These are phyloP conservation scores for Crassisporium funariophilum DNA, from an alignment of 768 basidiomycete genomes.

Conservation along the genomic window DNA sequence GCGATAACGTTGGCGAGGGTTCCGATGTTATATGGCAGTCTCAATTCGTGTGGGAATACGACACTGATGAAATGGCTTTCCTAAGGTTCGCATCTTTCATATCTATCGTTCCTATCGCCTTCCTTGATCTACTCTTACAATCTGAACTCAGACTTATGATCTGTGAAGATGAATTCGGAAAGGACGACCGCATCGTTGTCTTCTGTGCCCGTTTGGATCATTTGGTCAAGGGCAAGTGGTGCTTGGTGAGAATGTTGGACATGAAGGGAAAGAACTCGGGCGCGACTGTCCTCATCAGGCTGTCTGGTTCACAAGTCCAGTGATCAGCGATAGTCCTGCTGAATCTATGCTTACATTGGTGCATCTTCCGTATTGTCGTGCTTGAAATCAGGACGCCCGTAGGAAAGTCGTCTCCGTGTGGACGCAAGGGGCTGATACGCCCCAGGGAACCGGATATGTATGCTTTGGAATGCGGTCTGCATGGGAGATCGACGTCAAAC, in stretches of 20 bases:
- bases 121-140: conserved; percentile 2
- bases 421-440: no score
- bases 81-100: conserved; percentile 40
- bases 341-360: neutral
- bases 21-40: conserved; percentile 47
- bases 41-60: conserved; percentile 51
- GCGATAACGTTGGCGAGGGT: conserved; percentile 29
- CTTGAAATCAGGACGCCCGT: no score
- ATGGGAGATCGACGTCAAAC: no score
- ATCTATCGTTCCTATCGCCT: neutral
- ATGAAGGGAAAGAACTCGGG: conserved; percentile 51
- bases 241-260: conserved; percentile 51
- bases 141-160: conserved; percentile 34
- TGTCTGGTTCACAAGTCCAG: conserved; percentile 10
- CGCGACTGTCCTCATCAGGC: conserved; percentile 29
- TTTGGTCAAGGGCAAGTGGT: conserved; percentile 47
- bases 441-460: no score
- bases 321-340: neutral
- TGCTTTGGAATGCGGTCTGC: no score
- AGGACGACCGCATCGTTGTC: conserved; percentile 47
- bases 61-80: conserved; percentile 53
- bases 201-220: conserved; percentile 56
- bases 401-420: no score
- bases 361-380: no score
- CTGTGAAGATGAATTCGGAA: conserved; percentile 43